Evolutionary conservation across 495 filamentous ascomycete species (phyloP).

Genomic region (Usnea hakonensis): DNA sequence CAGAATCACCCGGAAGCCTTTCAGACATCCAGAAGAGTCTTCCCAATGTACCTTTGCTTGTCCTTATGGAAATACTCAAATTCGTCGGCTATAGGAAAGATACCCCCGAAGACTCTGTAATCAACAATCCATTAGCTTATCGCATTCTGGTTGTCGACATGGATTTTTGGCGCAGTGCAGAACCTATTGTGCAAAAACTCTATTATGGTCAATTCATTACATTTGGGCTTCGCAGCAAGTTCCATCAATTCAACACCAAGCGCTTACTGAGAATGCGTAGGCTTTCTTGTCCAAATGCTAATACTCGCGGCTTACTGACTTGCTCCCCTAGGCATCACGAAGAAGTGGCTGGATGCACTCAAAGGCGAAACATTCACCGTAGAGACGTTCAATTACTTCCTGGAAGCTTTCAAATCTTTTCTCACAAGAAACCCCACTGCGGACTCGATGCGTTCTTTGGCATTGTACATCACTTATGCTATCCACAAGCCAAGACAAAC

Average conservation of each 20-base stretch:
- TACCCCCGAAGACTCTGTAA: constrained; percentile 74
- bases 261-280: constrained; percentile 83
- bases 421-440: constrained; percentile 71
- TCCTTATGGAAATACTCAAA: constrained; percentile 67
- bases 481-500: constrained; percentile 51
- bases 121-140: constrained; percentile 92
- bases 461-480: constrained; percentile 87
- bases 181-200: constrained; percentile 62
- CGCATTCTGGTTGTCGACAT: constrained; percentile 84
- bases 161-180: constrained; percentile 81
- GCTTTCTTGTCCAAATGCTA: constrained; percentile 29
- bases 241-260: constrained; percentile 83
- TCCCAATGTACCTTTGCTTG: constrained; percentile 56
- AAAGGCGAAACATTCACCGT: constrained; percentile 72
- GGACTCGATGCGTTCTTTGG: constrained; percentile 77
- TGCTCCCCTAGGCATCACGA: constrained; percentile 63
- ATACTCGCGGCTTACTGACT: constrained; percentile 15
- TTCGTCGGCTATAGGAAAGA: constrained; percentile 82
- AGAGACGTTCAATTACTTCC: constrained; percentile 63
- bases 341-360: constrained; percentile 78
- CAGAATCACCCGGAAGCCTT: constrained; percentile 15
- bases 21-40: background rate
- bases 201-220: constrained; percentile 88
- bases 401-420: constrained; percentile 66
- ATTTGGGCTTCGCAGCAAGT: constrained; percentile 77